phyloP scores from a whole-genome alignment of 1,284 basidiomycete genomes.

The Filobasidium uniguttulatum region DNA sequence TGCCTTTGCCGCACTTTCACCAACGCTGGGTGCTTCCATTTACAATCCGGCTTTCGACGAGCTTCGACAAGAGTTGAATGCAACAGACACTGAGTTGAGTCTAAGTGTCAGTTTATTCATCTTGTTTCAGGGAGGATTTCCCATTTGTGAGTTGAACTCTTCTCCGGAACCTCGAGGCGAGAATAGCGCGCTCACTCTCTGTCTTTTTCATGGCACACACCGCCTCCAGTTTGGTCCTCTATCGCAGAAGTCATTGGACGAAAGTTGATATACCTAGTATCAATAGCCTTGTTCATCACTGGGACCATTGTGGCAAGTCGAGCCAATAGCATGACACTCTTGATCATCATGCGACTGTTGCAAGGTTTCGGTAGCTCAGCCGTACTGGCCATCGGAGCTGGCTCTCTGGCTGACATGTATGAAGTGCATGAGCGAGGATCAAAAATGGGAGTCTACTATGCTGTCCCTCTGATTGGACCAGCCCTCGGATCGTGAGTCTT shows the following conservation, averaged over 20 bases:
- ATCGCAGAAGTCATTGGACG: conserved; percentile 66
- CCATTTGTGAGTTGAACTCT: conserved; percentile 20
- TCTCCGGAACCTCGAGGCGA: too few relatives aligned
- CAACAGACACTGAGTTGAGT: conserved; percentile 54
- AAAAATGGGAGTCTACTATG: conserved; percentile 64
- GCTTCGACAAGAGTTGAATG: conserved; percentile 51
- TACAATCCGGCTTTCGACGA: conserved; percentile 43
- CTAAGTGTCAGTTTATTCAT: conserved; percentile 65
- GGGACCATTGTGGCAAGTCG: conserved; percentile 54
- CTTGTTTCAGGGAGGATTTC: conserved; percentile 38
- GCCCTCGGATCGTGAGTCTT: conserved; percentile 44
- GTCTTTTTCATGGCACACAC: not conserved
- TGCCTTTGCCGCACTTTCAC: conserved; percentile 50
- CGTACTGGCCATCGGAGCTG: conserved; percentile 63
- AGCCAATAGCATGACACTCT: conserved; percentile 39
- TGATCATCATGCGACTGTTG: conserved; percentile 23
- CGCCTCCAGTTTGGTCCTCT: conserved; percentile 56
- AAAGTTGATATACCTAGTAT: conserved; percentile 59
- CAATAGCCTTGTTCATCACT: conserved; percentile 46
- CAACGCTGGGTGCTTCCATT: conserved; percentile 46
- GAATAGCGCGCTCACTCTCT: too few relatives aligned
- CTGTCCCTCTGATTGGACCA: conserved; percentile 42
- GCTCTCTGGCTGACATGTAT: conserved; percentile 62
- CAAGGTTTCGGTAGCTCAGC: conserved; percentile 50
- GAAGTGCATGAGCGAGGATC: conserved; percentile 63